Evolutionary conservation across 768 basidiomycete genomes (phyloP).

Genomic region (Mrakia blollopis): DNA sequence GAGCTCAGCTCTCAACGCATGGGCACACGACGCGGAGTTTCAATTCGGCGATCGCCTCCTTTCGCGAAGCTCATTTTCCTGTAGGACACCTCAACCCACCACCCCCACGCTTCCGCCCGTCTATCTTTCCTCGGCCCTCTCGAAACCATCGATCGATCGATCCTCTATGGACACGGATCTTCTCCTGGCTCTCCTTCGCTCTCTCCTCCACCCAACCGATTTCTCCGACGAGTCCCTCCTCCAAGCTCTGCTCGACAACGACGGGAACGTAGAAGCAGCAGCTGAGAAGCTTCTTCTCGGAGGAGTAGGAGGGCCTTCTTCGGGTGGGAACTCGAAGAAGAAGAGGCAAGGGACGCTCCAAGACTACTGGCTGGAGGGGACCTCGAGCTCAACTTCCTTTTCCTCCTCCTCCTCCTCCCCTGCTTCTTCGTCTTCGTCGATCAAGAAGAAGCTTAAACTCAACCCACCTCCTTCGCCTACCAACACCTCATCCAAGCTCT

Average conservation of each 20-base stretch:
- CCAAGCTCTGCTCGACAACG: constrained; percentile 34
- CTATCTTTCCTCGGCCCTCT: neutral
- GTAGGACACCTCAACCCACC: neutral
- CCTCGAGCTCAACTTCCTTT: neutral
- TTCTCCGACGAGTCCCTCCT: neutral
- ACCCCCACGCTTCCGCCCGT: neutral
- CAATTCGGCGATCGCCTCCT: too few species aligned
- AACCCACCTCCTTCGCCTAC: neutral
- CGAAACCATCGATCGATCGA: neutral
- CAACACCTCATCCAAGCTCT: neutral
- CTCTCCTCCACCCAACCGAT: neutral
- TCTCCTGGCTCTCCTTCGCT: neutral
- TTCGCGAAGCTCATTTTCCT: too few species aligned
- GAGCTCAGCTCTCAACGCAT: too few species aligned
- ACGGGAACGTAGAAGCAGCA: constrained; percentile 39
- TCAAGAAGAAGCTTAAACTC: neutral
- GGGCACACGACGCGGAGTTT: too few species aligned
- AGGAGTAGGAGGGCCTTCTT: constrained; percentile 35
- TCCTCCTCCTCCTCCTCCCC: neutral
- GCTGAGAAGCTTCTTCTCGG: constrained; percentile 39
- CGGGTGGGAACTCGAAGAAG: constrained; percentile 10
- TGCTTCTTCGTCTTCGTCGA: too few species aligned
- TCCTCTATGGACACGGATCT: constrained; percentile 15
- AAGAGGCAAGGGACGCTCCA: neutral
- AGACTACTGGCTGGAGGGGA: neutral